phyloP scores from a whole-genome alignment of 225 moss, liverwort and hornwort species.

The Marchantia paleacea region DNA sequence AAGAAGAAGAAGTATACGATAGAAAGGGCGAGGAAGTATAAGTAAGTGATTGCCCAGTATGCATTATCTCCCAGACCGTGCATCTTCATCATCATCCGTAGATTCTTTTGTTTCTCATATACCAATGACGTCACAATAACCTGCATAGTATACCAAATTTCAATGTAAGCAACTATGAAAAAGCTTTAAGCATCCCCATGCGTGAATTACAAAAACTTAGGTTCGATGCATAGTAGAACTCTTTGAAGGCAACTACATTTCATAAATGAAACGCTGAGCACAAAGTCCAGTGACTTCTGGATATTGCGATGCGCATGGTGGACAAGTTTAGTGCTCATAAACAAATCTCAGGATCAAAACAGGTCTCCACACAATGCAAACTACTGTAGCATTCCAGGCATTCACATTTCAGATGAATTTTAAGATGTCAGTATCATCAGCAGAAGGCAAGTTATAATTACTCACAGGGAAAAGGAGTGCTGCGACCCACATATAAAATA shows the following conservation, averaged over 20 bases:
- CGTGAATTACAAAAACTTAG: background rate
- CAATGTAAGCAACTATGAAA: background rate
- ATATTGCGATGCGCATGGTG: background rate
- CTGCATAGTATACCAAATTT: constrained; percentile 28
- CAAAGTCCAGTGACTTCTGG: background rate
- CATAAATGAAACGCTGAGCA: too few species aligned
- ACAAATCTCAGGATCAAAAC: too few species aligned
- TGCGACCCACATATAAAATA: constrained; percentile 86
- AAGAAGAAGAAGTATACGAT: constrained; percentile 63
- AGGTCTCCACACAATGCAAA: too few species aligned
- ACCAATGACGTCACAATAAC: constrained; percentile 62
- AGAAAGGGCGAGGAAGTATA: constrained; percentile 63
- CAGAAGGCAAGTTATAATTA: background rate
- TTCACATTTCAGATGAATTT: background rate
- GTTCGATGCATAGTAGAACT: background rate
- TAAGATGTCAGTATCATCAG: background rate
- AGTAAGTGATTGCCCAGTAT: constrained; percentile 79
- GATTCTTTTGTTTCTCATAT: constrained; percentile 80
- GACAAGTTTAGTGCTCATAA: background rate
- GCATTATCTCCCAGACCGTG: constrained; percentile 83
- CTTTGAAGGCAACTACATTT: too few species aligned
- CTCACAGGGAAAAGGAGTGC: constrained; percentile 82
- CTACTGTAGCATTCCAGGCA: too few species aligned
- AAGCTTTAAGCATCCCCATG: background rate
- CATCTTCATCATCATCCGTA: constrained; percentile 99